These are phyloP conservation scores for Straminergon stramineum DNA, from an alignment of 225 moss, liverwort and hornwort genomes.

Conservation along the genomic window DNA sequence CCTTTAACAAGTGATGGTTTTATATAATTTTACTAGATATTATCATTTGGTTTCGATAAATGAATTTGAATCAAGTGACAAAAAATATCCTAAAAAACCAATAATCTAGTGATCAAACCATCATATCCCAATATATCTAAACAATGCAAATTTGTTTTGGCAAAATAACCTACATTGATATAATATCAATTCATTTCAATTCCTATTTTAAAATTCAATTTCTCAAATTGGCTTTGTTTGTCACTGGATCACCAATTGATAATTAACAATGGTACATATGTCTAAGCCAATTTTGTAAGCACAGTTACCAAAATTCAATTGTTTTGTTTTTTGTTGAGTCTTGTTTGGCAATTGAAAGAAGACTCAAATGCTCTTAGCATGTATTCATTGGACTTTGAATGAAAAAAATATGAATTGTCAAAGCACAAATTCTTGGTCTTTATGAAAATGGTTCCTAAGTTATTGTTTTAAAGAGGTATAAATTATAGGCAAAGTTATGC, in stretches of 20 bases:
- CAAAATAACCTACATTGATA: accelerated
- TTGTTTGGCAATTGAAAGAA: too few species aligned
- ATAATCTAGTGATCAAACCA: too few species aligned
- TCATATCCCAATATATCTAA: neutral
- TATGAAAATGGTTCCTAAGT: too few species aligned
- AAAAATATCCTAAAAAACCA: too few species aligned
- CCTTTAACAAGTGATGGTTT: neutral
- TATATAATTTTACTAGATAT: neutral
- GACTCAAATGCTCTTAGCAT: neutral
- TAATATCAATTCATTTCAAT: neutral
- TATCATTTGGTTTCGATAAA: neutral
- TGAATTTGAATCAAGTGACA: neutral
- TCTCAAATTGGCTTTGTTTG: neutral
- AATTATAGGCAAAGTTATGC: neutral
- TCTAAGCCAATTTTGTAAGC: neutral
- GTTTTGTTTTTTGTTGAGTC: neutral
- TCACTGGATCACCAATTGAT: too few species aligned
- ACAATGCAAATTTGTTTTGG: neutral
- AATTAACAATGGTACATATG: too few species aligned
- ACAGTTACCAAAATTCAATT: neutral
- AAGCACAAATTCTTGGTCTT: too few species aligned
- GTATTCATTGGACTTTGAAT: too few species aligned
- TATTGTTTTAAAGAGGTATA: neutral
- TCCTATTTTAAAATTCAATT: neutral
- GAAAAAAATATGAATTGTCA: neutral